These are phyloP conservation scores for Aureobasidium sp. DNA, from an alignment of 2,329 filamentous ascomycete genomes.

Conservation along the genomic window DNA sequence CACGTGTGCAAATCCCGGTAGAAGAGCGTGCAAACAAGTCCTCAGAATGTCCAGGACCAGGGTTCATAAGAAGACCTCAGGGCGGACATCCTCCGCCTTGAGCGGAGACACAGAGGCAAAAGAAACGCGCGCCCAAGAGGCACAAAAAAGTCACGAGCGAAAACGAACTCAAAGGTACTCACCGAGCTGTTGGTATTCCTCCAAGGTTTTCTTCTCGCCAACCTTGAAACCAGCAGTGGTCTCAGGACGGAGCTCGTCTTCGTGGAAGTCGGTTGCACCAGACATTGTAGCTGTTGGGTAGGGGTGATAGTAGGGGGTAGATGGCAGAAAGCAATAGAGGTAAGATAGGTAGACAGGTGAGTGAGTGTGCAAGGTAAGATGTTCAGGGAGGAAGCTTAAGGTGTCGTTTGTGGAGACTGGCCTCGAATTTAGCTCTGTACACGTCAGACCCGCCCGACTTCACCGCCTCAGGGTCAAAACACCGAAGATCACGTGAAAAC, in stretches of 20 bases:
- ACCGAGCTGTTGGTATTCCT: conserved; percentile 84
- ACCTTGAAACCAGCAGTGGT: conserved; percentile 96
- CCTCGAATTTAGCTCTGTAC: conserved; percentile 4
- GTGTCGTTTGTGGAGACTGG: conserved; percentile 9
- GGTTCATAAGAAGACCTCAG: not conserved
- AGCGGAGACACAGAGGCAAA: not conserved
- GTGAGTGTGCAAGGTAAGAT: not conserved
- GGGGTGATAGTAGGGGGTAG: not conserved
- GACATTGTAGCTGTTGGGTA: conserved; percentile 22
- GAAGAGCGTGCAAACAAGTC: not conserved
- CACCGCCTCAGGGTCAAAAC: conserved; percentile 8
- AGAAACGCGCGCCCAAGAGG: not conserved
- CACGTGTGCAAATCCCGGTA: not conserved
- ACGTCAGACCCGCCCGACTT: conserved; percentile 1
- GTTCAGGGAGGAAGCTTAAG: conserved; percentile 6
- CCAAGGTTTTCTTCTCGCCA: conserved; percentile 95
- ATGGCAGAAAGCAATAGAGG: not conserved
- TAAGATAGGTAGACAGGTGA: not conserved
- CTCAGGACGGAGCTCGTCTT: conserved; percentile 79
- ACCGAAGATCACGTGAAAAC: conserved; percentile 2
- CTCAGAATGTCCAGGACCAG: not conserved
- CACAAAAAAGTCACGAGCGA: not conserved
- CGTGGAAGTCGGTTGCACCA: conserved; percentile 29
- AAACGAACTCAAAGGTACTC: conserved; percentile 14
- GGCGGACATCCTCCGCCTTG: not conserved